These are phyloP conservation scores for Ophiostoma himal-ulmi DNA, from an alignment of 2,329 filamentous ascomycete species.

Conservation along the genomic window DNA sequence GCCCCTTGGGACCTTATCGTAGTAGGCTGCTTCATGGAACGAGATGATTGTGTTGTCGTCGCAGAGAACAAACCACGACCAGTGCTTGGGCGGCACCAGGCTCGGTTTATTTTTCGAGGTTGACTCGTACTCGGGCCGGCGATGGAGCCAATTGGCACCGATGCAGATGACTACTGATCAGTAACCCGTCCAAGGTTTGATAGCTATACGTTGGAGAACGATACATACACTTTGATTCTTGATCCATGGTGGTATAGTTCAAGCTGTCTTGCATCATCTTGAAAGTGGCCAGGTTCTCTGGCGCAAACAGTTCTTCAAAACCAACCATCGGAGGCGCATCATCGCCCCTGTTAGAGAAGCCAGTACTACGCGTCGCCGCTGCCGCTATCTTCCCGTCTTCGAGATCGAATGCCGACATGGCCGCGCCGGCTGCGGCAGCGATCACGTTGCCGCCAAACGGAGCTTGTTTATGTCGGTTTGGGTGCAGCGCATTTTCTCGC, in stretches of 20 bases:
- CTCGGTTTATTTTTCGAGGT: slow-evolving; percentile 30
- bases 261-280: slow-evolving; percentile 63
- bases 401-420: background rate
- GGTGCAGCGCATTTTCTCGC: background rate
- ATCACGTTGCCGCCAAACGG: background rate
- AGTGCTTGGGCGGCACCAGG: slow-evolving; percentile 43
- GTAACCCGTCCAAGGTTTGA: slow-evolving; percentile 17
- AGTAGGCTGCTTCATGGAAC: slow-evolving; percentile 54
- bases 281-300: slow-evolving; percentile 36
- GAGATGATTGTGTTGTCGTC: slow-evolving; percentile 66
- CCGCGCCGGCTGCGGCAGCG: background rate
- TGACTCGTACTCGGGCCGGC: slow-evolving; percentile 28
- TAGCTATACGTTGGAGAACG: slow-evolving; percentile 25
- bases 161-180: slow-evolving; percentile 55
- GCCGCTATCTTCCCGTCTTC: slow-evolving; percentile 14
- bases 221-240: slow-evolving; percentile 55
- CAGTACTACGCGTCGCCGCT: no score
- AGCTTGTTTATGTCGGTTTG: background rate
- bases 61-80: slow-evolving; percentile 67
- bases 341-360: background rate
- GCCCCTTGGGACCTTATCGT: slow-evolving; percentile 29
- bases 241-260: slow-evolving; percentile 69
- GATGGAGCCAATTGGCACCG: slow-evolving; percentile 61
- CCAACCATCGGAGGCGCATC: background rate
- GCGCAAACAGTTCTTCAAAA: background rate